Base-by-base conservation (phyloP, 2,329 filamentous ascomycete species). In the Trichophyton schoenleinii region DNA sequence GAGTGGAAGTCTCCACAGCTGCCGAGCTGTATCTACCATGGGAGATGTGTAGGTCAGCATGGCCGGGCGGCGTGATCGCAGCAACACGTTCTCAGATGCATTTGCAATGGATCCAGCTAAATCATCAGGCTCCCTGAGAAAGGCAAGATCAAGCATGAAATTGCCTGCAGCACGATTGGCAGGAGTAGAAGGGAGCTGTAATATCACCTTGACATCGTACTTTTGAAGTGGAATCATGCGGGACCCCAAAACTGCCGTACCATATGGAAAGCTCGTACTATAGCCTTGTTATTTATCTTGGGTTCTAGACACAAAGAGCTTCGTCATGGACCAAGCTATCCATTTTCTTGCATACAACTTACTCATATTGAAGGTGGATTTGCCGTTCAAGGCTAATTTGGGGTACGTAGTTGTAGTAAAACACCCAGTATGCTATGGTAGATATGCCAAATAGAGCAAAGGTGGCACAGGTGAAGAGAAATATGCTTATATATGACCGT, bases 141-240 rank as follows among this genome's bases (percentile, higher is more conserved):
- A 59, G 96, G 81, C 63, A 84, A 82, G 77, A 55, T 88, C 86
- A 18, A 97, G 78, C 94, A 99, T 99, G 79, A 96, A 97, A 75
- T 97, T 97, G 31, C 94, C 94, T 13, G 83, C 82, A 1, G 81
- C 82, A 22, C 88, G 75, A 69, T 99, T 99, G 1, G 80, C 74
- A 0, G 84, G 85, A 1, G 89, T 94, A 46, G 87, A 85, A 18
- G 94, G 94, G 64, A 99, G 79, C 2, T 83, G 81, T 36, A 99
- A 79, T 22, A 83, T 79, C 1, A 97, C 79, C 3, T 82, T 80
- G 48, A 99, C 81, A 72, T 97, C 91, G 78, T 99, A 99, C 57
- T 86, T 81, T 72, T 96, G 92, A 55, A 83, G 80, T 18, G 83
- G 78, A 66, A 87, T 83, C 64, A 94, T 76, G 55, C 82, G 79